Evolutionary conservation across 441 rosid species (phyloP).

Genomic region (Adansonia rubrostipa): DNA sequence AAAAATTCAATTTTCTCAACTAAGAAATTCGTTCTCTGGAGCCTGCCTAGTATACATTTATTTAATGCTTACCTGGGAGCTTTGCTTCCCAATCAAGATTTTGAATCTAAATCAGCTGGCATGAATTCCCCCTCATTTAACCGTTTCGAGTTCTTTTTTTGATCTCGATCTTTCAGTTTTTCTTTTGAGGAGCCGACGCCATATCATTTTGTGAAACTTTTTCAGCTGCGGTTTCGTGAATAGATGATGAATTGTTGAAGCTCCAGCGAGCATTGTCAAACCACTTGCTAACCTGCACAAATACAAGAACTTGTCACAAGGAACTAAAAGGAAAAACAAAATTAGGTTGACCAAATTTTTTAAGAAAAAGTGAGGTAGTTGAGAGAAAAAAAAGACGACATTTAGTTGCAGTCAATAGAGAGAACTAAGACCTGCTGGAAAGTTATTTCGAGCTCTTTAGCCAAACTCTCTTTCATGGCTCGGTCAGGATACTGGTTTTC

Average conservation of each 20-base stretch:
- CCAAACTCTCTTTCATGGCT: constrained; percentile 60
- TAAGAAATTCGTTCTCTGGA: constrained; percentile 23
- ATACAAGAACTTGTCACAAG: not conserved
- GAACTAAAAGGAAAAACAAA: constrained; percentile 12
- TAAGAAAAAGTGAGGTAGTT: no score
- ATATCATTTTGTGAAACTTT: constrained; percentile 36
- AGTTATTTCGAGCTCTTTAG: constrained; percentile 69
- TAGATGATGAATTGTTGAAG: constrained; percentile 48
- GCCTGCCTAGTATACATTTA: constrained; percentile 19
- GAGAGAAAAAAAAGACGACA: no score
- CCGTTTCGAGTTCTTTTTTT: constrained; percentile 37
- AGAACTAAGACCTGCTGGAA: constrained; percentile 55
- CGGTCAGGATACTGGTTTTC: constrained; percentile 82
- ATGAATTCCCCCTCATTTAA: constrained; percentile 13
- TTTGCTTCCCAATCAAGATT: constrained; percentile 1
- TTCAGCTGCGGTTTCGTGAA: constrained; percentile 28
- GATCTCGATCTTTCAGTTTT: constrained; percentile 20
- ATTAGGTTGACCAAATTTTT: no score
- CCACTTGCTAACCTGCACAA: constrained; percentile 80
- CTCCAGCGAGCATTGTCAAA: constrained; percentile 84
- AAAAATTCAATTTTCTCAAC: constrained; percentile 10
- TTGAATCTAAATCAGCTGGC: constrained; percentile 10
- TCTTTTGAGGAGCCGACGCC: constrained; percentile 20
- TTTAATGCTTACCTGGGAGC: not conserved
- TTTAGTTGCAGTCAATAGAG: no score